Evolutionary conservation across 768 basidiomycete species (phyloP).

Genomic region (Naganishia antarctica): DNA sequence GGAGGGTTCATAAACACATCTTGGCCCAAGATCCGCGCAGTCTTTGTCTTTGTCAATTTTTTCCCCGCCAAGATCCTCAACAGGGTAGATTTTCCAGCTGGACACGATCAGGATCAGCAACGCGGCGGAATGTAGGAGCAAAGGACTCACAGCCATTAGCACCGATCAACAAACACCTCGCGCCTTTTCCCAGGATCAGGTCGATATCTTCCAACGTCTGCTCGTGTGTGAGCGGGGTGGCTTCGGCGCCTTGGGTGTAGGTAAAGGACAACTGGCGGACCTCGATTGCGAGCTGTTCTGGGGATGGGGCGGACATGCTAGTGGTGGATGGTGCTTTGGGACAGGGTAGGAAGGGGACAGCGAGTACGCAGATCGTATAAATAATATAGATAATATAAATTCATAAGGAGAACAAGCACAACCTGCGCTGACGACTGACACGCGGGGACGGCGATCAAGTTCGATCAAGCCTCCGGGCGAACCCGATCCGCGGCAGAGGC

Average conservation of each 20-base stretch:
- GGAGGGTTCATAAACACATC: slow-evolving; percentile 90
- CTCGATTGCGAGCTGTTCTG: slow-evolving; percentile 23
- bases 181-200: slow-evolving; percentile 66
- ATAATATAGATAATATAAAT: too few species aligned
- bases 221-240: slow-evolving; percentile 5
- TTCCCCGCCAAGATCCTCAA: slow-evolving; percentile 92
- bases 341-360: too few species aligned
- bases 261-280: slow-evolving; percentile 27
- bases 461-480: too few species aligned
- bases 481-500: too few species aligned
- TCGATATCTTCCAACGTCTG: slow-evolving; percentile 60
- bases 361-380: too few species aligned
- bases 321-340: background rate
- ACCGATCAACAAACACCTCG: slow-evolving; percentile 79
- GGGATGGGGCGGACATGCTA: background rate
- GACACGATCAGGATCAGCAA: background rate
- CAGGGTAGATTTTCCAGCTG: slow-evolving; percentile 86
- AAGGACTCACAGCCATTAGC: slow-evolving; percentile 82
- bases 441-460: too few species aligned
- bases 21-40: slow-evolving; percentile 66
- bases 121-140: background rate
- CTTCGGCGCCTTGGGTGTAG: slow-evolving; percentile 23
- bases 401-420: too few species aligned
- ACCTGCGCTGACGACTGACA: too few species aligned
- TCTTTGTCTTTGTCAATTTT: slow-evolving; percentile 63